phyloP scores from a whole-genome alignment of 768 basidiomycete genomes.

The Amanita pseudoporphyria region DNA sequence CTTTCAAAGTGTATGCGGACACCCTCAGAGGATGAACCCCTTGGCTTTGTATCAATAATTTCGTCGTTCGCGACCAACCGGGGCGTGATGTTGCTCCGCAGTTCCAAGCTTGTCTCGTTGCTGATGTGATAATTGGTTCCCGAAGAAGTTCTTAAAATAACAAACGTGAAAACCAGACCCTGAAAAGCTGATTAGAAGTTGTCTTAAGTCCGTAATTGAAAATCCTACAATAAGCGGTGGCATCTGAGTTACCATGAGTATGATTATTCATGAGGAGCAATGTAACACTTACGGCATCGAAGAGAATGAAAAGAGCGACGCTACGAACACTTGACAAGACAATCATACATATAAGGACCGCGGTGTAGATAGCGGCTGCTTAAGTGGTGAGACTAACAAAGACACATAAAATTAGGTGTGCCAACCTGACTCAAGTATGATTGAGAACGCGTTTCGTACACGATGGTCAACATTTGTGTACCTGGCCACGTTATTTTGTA shows the following conservation, averaged over 20 bases:
- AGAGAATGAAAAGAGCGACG: constrained; percentile 1
- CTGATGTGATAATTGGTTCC: no score
- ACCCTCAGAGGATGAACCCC: no score
- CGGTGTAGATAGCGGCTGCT: constrained; percentile 2
- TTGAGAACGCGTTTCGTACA: not conserved
- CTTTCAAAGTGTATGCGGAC: no score
- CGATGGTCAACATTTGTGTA: not conserved
- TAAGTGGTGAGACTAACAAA: not conserved
- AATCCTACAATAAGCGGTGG: constrained; percentile 1
- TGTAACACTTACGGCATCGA: constrained; percentile 2
- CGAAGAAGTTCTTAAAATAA: constrained; percentile 2
- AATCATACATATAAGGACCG: not conserved
- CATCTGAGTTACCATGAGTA: not conserved
- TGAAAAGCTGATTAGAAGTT: not conserved
- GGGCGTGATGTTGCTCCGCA: no score
- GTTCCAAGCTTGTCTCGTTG: no score
- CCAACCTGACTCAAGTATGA: constrained; percentile 6
- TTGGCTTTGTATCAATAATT: no score
- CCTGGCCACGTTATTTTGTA: not conserved
- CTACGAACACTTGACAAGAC: not conserved
- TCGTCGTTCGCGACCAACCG: no score
- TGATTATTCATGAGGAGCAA: not conserved
- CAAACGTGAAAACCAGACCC: constrained; percentile 2
- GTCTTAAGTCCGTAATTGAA: not conserved
- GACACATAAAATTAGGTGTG: not conserved